Base-by-base conservation (phyloP, 495 filamentous ascomycete genomes). In the Penicillium dipodomyicola region DNA sequence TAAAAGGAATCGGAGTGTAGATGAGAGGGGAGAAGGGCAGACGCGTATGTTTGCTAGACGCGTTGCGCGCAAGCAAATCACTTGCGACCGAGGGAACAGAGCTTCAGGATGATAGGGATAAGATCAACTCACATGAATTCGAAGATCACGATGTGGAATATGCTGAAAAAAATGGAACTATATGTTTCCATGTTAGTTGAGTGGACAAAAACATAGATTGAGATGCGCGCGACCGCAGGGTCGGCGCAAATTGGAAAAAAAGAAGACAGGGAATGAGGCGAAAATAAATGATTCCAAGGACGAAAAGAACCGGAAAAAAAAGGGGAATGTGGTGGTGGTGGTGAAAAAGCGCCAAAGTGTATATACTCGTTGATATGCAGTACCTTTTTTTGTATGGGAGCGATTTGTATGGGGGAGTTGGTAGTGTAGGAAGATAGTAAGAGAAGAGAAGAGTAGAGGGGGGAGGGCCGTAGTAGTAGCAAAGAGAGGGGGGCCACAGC, bases 321-420 rank as follows among this genome's bases (percentile, higher is more conserved):
- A 67, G 51, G 49, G 19, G 40, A 49, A 44, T 33, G 45, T 54
- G 58, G 51, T 60, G 46, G 61, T 65, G 53, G 56, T 61, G 59
- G 59, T 43, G 51, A 49, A 54, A 60, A 49, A 44, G 60, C 58
- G 67, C 35, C 49, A 56, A 59, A 54, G 57, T 61, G 65, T 61
- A 61, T 29, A 61, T 25, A 25, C 23, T 25, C 23, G 63, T 64
- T 64, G 65, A 65, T 72, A 71, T 73, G 70, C 67, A 73, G 72
- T 71, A 74, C 68, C 75, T 71, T 77, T 76, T 76, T 74, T 73
- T 75, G 67, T 77, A 69, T 72, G 77, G 79, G 79, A 77, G 76
- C 70, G 75, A 78, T 79, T 84, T 83, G 81, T 85, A 81, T 82
- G 82, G 76, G 80, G 71, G 79, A 70, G 61, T 51, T 69, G 65